These are phyloP conservation scores for Wakefieldia striispora DNA, from an alignment of 768 basidiomycete genomes.

Conservation along the genomic window DNA sequence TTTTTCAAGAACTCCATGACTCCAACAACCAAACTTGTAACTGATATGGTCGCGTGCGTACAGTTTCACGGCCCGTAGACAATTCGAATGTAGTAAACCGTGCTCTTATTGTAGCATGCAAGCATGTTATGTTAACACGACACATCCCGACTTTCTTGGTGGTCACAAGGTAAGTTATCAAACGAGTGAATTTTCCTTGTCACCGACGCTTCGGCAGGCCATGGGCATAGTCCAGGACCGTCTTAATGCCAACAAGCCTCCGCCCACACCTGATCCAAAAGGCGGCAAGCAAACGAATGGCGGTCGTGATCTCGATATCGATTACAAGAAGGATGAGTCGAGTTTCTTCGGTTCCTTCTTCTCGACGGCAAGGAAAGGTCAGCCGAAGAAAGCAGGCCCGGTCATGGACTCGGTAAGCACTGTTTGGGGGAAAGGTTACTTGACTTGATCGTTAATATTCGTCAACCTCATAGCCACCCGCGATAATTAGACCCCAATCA, in stretches of 20 bases:
- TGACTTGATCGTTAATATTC: not conserved
- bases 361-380: slow-evolving; percentile 57
- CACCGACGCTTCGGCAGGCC: slow-evolving; percentile 49
- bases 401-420: slow-evolving; percentile 55
- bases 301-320: slow-evolving; percentile 91
- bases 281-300: slow-evolving; percentile 78
- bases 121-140: slow-evolving; percentile 98
- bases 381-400: slow-evolving; percentile 60
- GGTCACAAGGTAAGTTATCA: slow-evolving; percentile 71
- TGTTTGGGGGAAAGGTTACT: slow-evolving; percentile 13
- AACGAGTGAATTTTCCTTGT: not conserved
- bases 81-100: slow-evolving; percentile 1
- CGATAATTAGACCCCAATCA: slow-evolving; percentile 84
- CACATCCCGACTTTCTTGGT: slow-evolving; percentile 96
- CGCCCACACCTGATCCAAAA: slow-evolving; percentile 61
- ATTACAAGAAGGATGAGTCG: slow-evolving; percentile 82
- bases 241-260: slow-evolving; percentile 75
- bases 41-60: slow-evolving; percentile 87
- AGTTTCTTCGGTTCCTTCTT: slow-evolving; percentile 98
- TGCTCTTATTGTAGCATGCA: slow-evolving; percentile 67
- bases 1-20: slow-evolving; percentile 95
- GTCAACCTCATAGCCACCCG: slow-evolving; percentile 58
- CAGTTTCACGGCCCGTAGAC: not conserved
- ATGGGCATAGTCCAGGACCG: slow-evolving; percentile 86
- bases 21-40: slow-evolving; percentile 92